Conservation (phyloP, 257 asterid species). For the Lantana camara region DNA sequence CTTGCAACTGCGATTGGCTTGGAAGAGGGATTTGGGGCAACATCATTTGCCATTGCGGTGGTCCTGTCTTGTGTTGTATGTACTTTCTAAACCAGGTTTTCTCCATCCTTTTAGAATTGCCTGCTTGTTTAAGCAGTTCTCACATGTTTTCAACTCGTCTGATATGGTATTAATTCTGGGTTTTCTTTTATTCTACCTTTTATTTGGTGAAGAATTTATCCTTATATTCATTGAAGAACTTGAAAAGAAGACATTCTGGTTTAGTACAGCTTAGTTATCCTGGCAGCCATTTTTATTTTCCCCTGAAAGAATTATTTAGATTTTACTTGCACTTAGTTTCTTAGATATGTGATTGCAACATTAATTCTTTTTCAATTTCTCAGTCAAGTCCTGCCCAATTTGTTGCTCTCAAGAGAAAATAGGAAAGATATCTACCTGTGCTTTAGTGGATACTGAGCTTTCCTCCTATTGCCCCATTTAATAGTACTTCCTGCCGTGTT, state of each 20-base stretch:
- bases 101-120: constrained; percentile 50
- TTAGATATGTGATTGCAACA: background rate
- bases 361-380: background rate
- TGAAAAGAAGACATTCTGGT: background rate
- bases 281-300: background rate
- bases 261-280: background rate
- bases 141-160: constrained; percentile 20
- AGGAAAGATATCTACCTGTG: background rate
- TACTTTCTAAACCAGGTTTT: constrained; percentile 77
- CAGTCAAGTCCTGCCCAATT: constrained; percentile 8
- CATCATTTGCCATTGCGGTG: constrained; percentile 85
- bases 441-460: constrained; percentile 11
- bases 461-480: background rate
- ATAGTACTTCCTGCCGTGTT: constrained; percentile 1
- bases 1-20: constrained; percentile 80
- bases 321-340: background rate
- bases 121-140: constrained; percentile 30
- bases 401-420: constrained; percentile 14
- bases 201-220: background rate
- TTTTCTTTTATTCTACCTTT: background rate
- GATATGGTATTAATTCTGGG: constrained; percentile 21
- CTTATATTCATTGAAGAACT: background rate
- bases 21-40: constrained; percentile 75
- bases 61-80: constrained; percentile 98
- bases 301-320: background rate